These are phyloP conservation scores for Pisolithus thermaeus DNA, from an alignment of 1,284 basidiomycete genomes.

Conservation along the genomic window DNA sequence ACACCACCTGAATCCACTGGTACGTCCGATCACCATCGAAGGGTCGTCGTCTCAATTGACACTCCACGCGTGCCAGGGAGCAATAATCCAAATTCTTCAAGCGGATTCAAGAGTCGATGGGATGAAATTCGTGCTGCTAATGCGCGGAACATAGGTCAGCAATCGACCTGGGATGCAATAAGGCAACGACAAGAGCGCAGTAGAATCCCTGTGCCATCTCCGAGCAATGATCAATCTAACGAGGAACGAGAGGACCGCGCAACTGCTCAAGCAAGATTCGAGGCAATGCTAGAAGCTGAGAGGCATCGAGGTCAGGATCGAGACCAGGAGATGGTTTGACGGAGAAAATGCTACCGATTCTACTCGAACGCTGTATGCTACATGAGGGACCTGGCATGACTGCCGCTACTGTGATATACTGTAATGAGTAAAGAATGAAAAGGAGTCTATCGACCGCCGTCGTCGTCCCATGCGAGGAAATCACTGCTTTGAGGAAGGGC, in stretches of 20 bases:
- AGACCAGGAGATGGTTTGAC: constrained; percentile 7
- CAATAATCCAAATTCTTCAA: constrained; percentile 10
- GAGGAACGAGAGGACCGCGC: constrained; percentile 31
- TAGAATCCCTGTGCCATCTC: constrained; percentile 20
- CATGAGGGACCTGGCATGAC: background rate
- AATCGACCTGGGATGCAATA: constrained; percentile 61
- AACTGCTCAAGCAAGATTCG: constrained; percentile 49
- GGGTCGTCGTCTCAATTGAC: background rate
- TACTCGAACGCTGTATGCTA: background rate
- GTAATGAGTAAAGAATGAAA: background rate
- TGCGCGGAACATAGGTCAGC: constrained; percentile 32
- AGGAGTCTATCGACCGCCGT: background rate
- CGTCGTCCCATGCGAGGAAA: constrained; percentile 9
- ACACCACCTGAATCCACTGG: constrained; percentile 8
- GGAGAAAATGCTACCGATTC: background rate
- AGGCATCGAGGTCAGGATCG: constrained; percentile 30
- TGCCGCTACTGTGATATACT: background rate
- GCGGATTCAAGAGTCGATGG: constrained; percentile 42
- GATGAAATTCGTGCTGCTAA: constrained; percentile 59
- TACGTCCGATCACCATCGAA: constrained; percentile 5
- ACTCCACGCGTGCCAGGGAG: constrained; percentile 5
- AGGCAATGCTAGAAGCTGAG: constrained; percentile 54
- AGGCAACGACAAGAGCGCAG: constrained; percentile 52
- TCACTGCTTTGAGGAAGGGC: constrained; percentile 2
- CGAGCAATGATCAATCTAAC: constrained; percentile 7